Evolutionary conservation across 331 rosid species (phyloP).

Genomic region (Stylosanthes scabra): DNA sequence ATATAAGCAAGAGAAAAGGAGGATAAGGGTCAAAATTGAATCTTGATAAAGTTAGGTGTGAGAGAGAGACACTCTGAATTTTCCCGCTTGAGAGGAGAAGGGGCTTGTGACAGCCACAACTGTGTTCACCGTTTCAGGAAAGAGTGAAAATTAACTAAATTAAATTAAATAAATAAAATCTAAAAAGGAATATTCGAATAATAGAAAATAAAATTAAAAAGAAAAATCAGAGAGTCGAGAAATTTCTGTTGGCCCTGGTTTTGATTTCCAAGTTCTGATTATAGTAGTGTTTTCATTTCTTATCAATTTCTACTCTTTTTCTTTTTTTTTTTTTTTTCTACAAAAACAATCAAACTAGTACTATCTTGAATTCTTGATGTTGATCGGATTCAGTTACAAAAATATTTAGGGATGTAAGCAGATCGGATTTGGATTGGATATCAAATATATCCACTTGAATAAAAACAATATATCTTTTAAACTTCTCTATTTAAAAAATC

Average conservation of each 20-base stretch:
- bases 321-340: too few species aligned
- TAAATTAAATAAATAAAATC: too few species aligned
- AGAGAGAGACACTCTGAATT: neutral
- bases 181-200: neutral
- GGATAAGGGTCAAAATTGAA: neutral
- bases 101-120: constrained; percentile 25
- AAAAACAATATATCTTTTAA: too few species aligned
- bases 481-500: too few species aligned
- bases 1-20: neutral
- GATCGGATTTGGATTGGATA: too few species aligned
- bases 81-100: constrained; percentile 4
- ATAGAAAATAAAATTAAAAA: neutral
- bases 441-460: too few species aligned
- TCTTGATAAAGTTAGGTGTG: constrained; percentile 7
- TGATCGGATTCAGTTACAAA: too few species aligned
- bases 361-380: too few species aligned
- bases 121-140: neutral
- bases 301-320: too few species aligned
- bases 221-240: neutral
- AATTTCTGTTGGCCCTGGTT: neutral
- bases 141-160: neutral
- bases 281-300: neutral
- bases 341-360: neutral
- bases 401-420: too few species aligned
- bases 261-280: neutral